Base-by-base conservation (phyloP, 768 basidiomycete genomes). In the Trametes elegans region DNA sequence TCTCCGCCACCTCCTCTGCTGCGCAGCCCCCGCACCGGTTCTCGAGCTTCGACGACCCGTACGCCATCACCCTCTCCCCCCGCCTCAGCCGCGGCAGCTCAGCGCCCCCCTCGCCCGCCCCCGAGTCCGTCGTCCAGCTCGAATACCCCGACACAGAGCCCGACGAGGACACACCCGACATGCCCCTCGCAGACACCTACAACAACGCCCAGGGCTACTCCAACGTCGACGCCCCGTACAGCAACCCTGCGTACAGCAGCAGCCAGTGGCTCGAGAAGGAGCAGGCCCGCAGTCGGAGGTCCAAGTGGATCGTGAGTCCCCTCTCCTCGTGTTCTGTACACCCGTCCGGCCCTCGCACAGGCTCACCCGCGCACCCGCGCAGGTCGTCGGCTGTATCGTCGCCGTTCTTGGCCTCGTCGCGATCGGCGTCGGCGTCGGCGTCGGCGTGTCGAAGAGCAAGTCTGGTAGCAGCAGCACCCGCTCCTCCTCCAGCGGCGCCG, bases 381-480 rank as follows among this genome's bases (percentile, higher is more conserved):
- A 88, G 87, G 75, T 85, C 55, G 71, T 83, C 49, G 80, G 78
- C 19, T 72, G 77, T 8, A 51, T 84, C 42, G 57, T 72, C 26
- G 74, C 65, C 10, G 61, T 89, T 23, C 53, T 80, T 26, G 67
- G 76, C 42, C 66, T 91, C 44, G 76, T 83, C 31, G 79, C 71
- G n/a, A 72, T 76, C 23, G 88, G 78, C 38, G 78, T 88, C 49
- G 76, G 74, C 23, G 77, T 85, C 19, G 90, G 89, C 21, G 82
- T 93, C 32, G 69, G 76, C 6, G 78, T 92, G 26, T 74, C 83
- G 16, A 84, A 81, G 49, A 77, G 78, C 57, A 76, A 73, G 53
- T 65, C 64, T 49, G 70, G 68, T 57, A 70, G 68, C 26, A 66
- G 68, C 28, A 65, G 68, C 7, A 58, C 63, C 1, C 50, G 60